Percentiles rank a stretch among this genome's conserved stretches.
Evolutionary conservation across 164 flowering plant genomes (phyloP).

Genomic region (Stephania cephalantha): DNA sequence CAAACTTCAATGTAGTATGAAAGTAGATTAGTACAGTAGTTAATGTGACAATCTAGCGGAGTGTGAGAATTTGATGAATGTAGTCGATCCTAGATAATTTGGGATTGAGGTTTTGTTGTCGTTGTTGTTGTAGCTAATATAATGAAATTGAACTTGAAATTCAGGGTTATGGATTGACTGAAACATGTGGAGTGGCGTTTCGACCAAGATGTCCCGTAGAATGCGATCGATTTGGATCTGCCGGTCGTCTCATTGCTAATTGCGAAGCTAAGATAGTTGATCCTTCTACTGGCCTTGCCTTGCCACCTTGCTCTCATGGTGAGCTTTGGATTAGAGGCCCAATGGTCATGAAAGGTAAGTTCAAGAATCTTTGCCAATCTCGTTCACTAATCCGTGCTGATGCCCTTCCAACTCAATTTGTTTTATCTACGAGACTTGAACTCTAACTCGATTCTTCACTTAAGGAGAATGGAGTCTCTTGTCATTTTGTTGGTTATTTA

Average conservation of each 20-base stretch:
- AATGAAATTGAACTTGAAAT: background rate
- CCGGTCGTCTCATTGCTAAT: slow-evolving; percentile 46
- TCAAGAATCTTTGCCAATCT: background rate
- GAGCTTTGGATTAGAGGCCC: slow-evolving; percentile 89
- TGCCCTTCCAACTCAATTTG: background rate
- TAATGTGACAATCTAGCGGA: no score
- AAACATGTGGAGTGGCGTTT: slow-evolving; percentile 23
- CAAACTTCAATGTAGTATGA: no score
- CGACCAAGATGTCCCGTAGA: slow-evolving; percentile 36
- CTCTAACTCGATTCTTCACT: no score
- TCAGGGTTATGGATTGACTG: background rate
- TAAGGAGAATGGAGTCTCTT: no score
- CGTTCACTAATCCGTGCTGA: no score
- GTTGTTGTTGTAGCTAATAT: no score
- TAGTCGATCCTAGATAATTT: no score
- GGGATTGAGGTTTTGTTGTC: no score
- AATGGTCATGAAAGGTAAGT: slow-evolving; percentile 34
- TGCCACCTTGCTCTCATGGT: slow-evolving; percentile 72
- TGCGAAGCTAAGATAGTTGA: slow-evolving; percentile 82
- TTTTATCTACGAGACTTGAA: no score
- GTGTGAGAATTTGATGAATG: no score
- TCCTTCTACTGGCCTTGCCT: slow-evolving; percentile 51
- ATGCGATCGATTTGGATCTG: slow-evolving; percentile 33
- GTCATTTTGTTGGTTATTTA: no score
- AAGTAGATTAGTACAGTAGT: no score